Evolutionary conservation across 345 rosid species (phyloP), one percentile per base, ranked within the genome.

Genomic region (Balakata baccata): DNA sequence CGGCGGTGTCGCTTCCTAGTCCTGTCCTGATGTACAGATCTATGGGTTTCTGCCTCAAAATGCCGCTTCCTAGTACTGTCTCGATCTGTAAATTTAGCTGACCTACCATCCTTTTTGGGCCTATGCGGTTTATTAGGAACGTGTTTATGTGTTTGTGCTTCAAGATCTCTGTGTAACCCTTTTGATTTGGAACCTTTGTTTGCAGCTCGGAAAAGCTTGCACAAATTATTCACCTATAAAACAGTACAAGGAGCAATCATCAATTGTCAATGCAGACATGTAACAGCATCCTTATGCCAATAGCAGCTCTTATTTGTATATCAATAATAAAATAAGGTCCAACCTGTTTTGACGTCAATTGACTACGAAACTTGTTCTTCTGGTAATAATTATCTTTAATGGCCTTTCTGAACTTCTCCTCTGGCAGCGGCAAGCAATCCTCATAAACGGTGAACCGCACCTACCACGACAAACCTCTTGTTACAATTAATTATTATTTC

Each of bases 361-460:
- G 78, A 66, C 73, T 50, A 39, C 74, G 29, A 22, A 77, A 81
- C 73, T 77, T 77, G 66, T 74, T 74, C 66, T 70, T 81, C 64
- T 23, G 11, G 71, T 74, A 77, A 60, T 74, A 81, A 34, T 81
- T 81, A 14, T 81, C 84, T 67, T 66, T 66, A 68, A 77, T 81
- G 45, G 46, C 77, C 68, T 57, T 66, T 34, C 66, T 81, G 47
- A 77, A 81, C 76, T 74, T 54, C 53, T 60, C 53, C 76, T 77
- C 81, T 29, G 76, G 62, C 52, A 74, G 13, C 1, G 84, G 84
- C 37, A 61, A 20, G 58, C 78, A 77, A 43, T 81, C 79, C 54
- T 81, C 66, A 58, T 39, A 12, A 60, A 77, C 61, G 17, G 13
- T 61, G 75, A 81, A 81, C 46, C 78, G 65, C 53, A 81, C 84